phyloP scores from a whole-genome alignment of 2,329 filamentous ascomycete genomes.

The Macroventuria anomochaeta region DNA sequence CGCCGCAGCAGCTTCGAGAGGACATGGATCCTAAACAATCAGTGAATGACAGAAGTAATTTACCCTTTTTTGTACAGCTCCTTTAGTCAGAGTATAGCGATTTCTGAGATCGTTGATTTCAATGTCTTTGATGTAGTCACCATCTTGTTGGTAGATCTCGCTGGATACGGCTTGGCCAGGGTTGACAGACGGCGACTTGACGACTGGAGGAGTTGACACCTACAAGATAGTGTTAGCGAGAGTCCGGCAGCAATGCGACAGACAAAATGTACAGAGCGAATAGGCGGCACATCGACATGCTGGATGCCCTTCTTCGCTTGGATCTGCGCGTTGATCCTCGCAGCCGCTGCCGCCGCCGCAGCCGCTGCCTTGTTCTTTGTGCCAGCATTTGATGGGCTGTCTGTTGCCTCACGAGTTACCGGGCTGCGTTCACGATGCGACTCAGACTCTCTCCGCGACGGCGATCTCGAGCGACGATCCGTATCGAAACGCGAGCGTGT shows the following conservation, averaged over 20 bases:
- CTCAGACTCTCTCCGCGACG: constrained; percentile 69
- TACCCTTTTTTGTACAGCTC: constrained; percentile 99
- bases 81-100: constrained; percentile 95
- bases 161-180: constrained; percentile 62
- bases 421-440: constrained; percentile 82
- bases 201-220: constrained; percentile 58
- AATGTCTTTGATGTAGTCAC: constrained; percentile 98
- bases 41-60: constrained; percentile 76
- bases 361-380: constrained; percentile 67
- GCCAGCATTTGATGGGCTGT: constrained; percentile 55
- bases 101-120: constrained; percentile 98
- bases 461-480: constrained; percentile 70
- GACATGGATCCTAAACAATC: constrained; percentile 62
- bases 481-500: constrained; percentile 76
- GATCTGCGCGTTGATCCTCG: constrained; percentile 57
- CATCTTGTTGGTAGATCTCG: constrained; percentile 93
- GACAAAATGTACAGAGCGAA: constrained; percentile 62
- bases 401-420: constrained; percentile 58
- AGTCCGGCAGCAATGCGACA: not conserved
- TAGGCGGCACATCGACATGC: constrained; percentile 86
- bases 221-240: constrained; percentile 31
- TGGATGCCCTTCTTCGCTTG: constrained; percentile 80
- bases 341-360: constrained; percentile 83
- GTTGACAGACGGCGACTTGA: constrained; percentile 62
- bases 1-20: constrained; percentile 37